These are phyloP conservation scores for Limnanthes douglasii DNA, from an alignment of 345 rosid species.

Conservation along the genomic window DNA sequence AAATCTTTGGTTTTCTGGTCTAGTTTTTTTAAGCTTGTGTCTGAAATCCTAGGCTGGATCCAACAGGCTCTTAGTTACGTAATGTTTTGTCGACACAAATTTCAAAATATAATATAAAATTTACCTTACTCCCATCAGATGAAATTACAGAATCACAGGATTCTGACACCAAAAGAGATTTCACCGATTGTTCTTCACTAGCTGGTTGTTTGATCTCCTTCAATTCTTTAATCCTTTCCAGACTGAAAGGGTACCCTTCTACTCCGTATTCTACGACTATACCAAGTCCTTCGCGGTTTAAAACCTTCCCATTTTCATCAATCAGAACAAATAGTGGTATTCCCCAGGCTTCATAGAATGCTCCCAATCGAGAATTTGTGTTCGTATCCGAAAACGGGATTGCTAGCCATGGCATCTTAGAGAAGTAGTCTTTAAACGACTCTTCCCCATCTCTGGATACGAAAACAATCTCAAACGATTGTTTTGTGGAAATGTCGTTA, in stretches of 20 bases:
- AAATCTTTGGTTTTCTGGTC: not conserved
- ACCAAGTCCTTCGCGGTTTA: conserved; percentile 20
- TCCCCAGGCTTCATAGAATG: conserved; percentile 27
- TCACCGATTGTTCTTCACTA: conserved; percentile 27
- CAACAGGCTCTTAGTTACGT: not conserved
- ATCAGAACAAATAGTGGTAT: conserved; percentile 46
- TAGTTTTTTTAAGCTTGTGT: not conserved
- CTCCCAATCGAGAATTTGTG: conserved; percentile 16
- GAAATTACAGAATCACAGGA: conserved; percentile 30
- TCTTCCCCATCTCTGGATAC: conserved; percentile 22
- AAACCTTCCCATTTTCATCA: conserved; percentile 27
- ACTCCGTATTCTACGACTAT: too few species aligned
- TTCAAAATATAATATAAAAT: not conserved
- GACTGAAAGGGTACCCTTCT: conserved; percentile 36
- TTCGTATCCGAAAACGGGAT: conserved; percentile 37
- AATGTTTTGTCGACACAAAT: not conserved
- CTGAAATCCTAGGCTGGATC: not conserved
- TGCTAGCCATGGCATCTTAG: conserved; percentile 59
- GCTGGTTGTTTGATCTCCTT: conserved; percentile 38
- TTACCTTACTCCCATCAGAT: conserved; percentile 26
- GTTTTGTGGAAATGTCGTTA: conserved; percentile 17
- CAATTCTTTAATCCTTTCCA: conserved; percentile 25
- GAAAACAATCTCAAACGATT: conserved; percentile 33
- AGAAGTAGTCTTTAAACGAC: conserved; percentile 29
- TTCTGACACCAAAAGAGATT: conserved; percentile 20